These are phyloP conservation scores for Neoboletus subvelutipes DNA, from an alignment of 768 basidiomycete species.

Conservation along the genomic window DNA sequence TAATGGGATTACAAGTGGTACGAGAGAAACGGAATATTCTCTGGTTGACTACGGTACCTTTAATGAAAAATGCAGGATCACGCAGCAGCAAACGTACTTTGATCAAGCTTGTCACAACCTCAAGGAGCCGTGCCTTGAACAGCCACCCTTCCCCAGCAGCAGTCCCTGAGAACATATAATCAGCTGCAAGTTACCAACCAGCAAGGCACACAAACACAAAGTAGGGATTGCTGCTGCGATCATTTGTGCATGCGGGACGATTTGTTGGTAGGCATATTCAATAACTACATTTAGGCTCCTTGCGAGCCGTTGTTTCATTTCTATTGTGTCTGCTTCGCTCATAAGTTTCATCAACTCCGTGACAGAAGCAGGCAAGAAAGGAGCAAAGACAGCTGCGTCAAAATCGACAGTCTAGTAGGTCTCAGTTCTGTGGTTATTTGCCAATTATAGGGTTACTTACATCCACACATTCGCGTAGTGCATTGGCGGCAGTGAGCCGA, in stretches of 20 bases:
- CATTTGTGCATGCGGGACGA: slow-evolving; percentile 60
- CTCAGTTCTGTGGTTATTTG: slow-evolving; percentile 7
- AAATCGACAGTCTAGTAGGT: slow-evolving; percentile 59
- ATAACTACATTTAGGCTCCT: slow-evolving; percentile 69
- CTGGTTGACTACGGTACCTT: slow-evolving; percentile 56
- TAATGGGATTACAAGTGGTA: slow-evolving; percentile 57
- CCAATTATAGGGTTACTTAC: slow-evolving; percentile 47
- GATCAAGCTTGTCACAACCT: slow-evolving; percentile 67
- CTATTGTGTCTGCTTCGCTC: slow-evolving; percentile 69
- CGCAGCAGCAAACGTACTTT: slow-evolving; percentile 44
- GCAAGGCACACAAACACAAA: slow-evolving; percentile 54
- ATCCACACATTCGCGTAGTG: slow-evolving; percentile 80
- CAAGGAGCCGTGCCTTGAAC: slow-evolving; percentile 69
- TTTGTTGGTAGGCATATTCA: slow-evolving; percentile 51
- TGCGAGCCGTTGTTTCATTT: slow-evolving; percentile 75
- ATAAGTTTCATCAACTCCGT: slow-evolving; percentile 69
- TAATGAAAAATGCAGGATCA: background rate
- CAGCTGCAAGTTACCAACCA: slow-evolving; percentile 1
- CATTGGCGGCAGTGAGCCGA: slow-evolving; percentile 77
- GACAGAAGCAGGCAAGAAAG: slow-evolving; percentile 61
- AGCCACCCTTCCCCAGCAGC: slow-evolving; percentile 66
- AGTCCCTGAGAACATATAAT: slow-evolving; percentile 50
- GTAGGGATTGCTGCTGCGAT: slow-evolving; percentile 66
- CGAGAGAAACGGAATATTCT: slow-evolving; percentile 56
- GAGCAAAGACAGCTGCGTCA: slow-evolving; percentile 60